Percentiles rank a stretch among this genome's conserved stretches.
Conservation (phyloP, 2,329 filamentous ascomycete species). For the Botryotinia convoluta region DNA sequence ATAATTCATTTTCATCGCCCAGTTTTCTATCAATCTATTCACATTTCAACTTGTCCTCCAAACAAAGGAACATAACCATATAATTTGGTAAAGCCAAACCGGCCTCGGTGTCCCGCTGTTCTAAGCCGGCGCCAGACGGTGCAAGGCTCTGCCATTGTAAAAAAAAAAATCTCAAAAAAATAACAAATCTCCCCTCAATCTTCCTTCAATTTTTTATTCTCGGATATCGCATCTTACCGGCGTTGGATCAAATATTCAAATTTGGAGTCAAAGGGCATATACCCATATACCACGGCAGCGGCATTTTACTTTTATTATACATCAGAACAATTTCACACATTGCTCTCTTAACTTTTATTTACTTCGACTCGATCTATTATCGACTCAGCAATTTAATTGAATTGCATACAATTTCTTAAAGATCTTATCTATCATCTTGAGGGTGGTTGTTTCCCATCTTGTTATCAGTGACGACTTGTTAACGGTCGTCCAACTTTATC, state of each 20-base stretch:
- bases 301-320: constrained; percentile 23
- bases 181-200: constrained; percentile 23
- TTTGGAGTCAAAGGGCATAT: constrained; percentile 32
- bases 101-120: constrained; percentile 37
- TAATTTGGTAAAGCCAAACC: constrained; percentile 37
- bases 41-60: constrained; percentile 24
- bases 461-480: constrained; percentile 20
- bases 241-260: constrained; percentile 28
- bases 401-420: constrained; percentile 34
- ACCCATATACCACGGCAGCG: constrained; percentile 34
- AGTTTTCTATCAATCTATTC: constrained; percentile 22
- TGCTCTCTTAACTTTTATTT: constrained; percentile 23
- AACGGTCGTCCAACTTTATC: constrained; percentile 31
- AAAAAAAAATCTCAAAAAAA: background rate
- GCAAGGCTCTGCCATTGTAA: constrained; percentile 36
- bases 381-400: constrained; percentile 37
- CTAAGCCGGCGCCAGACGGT: constrained; percentile 39
- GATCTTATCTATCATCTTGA: constrained; percentile 29
- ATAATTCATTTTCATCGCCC: constrained; percentile 31
- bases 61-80: constrained; percentile 28
- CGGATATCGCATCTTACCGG: constrained; percentile 33
- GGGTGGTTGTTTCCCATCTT: constrained; percentile 28
- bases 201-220: constrained; percentile 27
- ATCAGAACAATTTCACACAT: constrained; percentile 13
- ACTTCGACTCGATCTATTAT: constrained; percentile 36